phyloP scores from a whole-genome alignment of 2,329 filamentous ascomycete genomes.

The Boeremia exigua region DNA sequence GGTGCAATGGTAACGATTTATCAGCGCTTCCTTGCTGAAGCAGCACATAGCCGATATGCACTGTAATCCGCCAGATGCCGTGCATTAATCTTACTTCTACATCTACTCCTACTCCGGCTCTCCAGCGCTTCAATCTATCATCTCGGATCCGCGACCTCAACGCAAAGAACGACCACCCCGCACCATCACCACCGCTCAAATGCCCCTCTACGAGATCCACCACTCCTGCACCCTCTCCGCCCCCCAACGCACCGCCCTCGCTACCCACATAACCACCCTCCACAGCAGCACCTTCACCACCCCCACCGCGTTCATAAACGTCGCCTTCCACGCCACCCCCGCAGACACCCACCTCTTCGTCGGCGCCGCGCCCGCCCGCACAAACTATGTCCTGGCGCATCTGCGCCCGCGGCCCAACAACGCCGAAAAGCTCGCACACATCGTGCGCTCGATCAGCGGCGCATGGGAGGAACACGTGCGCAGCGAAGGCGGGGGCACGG shows the following conservation, averaged over 20 bases:
- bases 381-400: constrained; percentile 34
- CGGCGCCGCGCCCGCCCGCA: neutral
- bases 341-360: constrained; percentile 11
- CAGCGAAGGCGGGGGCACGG: neutral
- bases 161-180: no score
- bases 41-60: no score
- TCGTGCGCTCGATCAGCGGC: constrained; percentile 17
- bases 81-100: no score
- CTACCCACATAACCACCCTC: constrained; percentile 49
- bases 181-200: constrained; percentile 20
- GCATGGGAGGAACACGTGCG: constrained; percentile 28
- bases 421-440: constrained; percentile 11
- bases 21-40: no score
- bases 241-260: constrained; percentile 49
- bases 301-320: constrained; percentile 54
- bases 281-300: constrained; percentile 52
- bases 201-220: constrained; percentile 55
- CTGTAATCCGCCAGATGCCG: no score
- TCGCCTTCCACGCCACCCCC: constrained; percentile 40
- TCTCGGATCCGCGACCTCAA: no score
- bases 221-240: constrained; percentile 42
- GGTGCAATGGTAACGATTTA: no score
- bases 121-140: no score
- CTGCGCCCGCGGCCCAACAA: constrained; percentile 27
- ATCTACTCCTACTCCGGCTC: no score